Evolutionary conservation across 306 rosid species (phyloP).

Genomic region (Cicer pinnatifidum): DNA sequence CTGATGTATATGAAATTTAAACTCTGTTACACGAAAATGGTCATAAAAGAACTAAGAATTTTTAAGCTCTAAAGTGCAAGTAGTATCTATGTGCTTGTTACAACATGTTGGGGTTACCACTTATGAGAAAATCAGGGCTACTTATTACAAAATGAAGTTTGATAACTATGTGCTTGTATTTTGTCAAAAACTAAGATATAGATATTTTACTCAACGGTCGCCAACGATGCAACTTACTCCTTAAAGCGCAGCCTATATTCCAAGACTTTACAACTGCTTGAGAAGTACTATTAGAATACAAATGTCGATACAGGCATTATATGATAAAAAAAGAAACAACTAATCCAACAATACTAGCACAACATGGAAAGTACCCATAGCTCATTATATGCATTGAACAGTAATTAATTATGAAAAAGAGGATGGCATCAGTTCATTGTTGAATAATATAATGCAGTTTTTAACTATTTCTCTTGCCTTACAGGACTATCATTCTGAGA

Average conservation of each 20-base stretch:
- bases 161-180: background rate
- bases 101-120: background rate
- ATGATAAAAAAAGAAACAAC: conserved; percentile 19
- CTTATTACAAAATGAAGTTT: background rate
- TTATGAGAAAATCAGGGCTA: background rate
- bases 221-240: background rate
- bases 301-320: background rate
- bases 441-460: conserved; percentile 25
- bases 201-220: background rate
- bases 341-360: conserved; percentile 17
- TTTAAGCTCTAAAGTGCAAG: background rate
- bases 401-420: conserved; percentile 28
- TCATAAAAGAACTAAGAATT: background rate
- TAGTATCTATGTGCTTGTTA: background rate
- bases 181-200: background rate
- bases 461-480: conserved; percentile 6
- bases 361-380: background rate
- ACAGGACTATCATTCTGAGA: conserved; percentile 3
- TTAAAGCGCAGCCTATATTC: background rate
- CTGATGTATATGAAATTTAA: background rate
- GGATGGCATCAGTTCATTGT: conserved; percentile 25
- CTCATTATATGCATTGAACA: conserved; percentile 9
- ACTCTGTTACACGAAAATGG: background rate
- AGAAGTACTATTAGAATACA: conserved; percentile 9
- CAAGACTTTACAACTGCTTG: conserved; percentile 15